Evolutionary conservation across 208 protist genomes (phyloP).

Genomic region (Trichomonas tenax): DNA sequence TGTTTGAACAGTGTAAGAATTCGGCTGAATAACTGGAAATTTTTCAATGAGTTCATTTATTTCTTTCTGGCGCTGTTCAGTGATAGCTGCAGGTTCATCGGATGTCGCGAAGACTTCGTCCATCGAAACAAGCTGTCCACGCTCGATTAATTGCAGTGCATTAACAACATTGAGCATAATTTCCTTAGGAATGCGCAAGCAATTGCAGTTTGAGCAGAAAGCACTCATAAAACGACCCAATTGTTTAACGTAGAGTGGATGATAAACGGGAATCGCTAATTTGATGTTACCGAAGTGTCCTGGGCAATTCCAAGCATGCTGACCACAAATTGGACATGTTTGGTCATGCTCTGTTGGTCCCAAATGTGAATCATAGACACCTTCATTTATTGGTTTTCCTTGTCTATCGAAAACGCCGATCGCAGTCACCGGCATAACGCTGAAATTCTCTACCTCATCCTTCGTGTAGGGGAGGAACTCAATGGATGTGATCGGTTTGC

Average conservation of each 20-base stretch:
- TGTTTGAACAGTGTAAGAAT: not conserved
- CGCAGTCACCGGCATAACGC: not conserved
- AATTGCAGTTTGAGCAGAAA: slow-evolving; percentile 58
- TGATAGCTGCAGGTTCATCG: not conserved
- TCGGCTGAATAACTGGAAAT: not conserved
- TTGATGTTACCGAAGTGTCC: slow-evolving; percentile 73
- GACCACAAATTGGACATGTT: slow-evolving; percentile 56
- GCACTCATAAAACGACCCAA: slow-evolving; percentile 50
- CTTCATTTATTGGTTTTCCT: slow-evolving; percentile 8
- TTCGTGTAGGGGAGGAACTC: not conserved
- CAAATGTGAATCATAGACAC: not conserved
- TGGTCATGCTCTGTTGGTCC: not conserved
- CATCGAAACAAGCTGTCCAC: not conserved
- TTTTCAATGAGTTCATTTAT: not conserved
- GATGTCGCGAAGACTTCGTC: not conserved
- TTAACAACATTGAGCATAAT: not conserved
- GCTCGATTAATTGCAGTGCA: not conserved
- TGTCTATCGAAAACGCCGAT: not conserved
- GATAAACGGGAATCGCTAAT: slow-evolving; percentile 57
- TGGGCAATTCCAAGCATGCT: slow-evolving; percentile 52
- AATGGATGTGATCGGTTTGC: not conserved
- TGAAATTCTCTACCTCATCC: not conserved
- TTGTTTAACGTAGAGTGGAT: slow-evolving; percentile 54
- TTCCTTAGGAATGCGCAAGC: not conserved
- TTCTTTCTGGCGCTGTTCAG: not conserved